Evolutionary conservation across 2,329 filamentous ascomycete species (phyloP).

Genomic region (Phaeosphaeria sp.): DNA sequence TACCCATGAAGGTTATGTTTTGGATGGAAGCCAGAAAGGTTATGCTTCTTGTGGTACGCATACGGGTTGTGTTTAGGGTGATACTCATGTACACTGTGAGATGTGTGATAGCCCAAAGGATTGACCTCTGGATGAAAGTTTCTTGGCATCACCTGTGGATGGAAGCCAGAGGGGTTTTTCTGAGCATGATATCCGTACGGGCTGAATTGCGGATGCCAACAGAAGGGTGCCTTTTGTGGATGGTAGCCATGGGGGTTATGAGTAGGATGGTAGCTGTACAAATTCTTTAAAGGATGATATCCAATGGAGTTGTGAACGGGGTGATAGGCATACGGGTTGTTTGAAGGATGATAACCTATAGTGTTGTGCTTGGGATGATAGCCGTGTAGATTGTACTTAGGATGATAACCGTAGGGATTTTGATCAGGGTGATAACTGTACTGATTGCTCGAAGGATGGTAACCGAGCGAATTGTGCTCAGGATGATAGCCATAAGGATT

Average conservation of each 20-base stretch:
- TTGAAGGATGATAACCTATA: background rate
- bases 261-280: background rate
- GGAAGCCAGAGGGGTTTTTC: background rate
- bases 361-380: background rate
- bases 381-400: background rate
- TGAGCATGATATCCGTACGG: background rate
- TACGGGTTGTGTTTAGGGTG: background rate
- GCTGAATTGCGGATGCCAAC: background rate
- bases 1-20: background rate
- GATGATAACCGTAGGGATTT: background rate
- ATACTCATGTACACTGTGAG: background rate
- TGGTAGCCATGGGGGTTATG: background rate
- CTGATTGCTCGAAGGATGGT: background rate
- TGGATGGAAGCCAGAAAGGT: background rate
- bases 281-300: background rate
- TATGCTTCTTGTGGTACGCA: background rate
- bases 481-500: conserved; percentile 1
- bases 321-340: background rate
- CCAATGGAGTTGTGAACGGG: background rate
- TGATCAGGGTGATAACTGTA: background rate
- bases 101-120: background rate
- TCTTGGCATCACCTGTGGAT: background rate
- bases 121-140: background rate
- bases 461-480: background rate
- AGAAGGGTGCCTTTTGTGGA: background rate